Percentiles rank a stretch among this genome's conserved stretches.
Conservation (phyloP, 2,329 filamentous ascomycete genomes). For the Fusarium metavorans region DNA sequence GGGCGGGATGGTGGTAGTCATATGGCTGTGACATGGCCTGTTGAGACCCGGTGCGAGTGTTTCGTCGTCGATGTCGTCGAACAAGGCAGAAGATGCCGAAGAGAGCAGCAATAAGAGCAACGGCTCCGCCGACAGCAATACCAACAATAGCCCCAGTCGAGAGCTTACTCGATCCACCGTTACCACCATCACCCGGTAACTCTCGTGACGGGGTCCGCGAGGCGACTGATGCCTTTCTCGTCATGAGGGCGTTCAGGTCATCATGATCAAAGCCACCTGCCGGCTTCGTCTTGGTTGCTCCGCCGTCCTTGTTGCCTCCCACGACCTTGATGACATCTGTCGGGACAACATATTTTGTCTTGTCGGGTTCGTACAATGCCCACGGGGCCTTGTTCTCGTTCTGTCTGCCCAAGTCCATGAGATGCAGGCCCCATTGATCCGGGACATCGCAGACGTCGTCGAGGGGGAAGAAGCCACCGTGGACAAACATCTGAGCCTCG, state of each 20-base stretch:
- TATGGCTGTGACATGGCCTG: constrained; percentile 43
- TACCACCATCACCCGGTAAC: constrained; percentile 35
- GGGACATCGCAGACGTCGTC: constrained; percentile 62
- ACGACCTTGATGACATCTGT: constrained; percentile 61
- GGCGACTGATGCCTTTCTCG: constrained; percentile 59
- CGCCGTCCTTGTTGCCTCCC: constrained; percentile 62
- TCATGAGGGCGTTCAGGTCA: constrained; percentile 67
- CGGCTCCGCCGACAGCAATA: constrained; percentile 55
- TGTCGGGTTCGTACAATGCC: constrained; percentile 62
- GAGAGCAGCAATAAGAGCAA: constrained; percentile 45
- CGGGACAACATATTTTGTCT: constrained; percentile 66
- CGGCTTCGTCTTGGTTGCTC: constrained; percentile 65
- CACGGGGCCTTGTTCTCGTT: constrained; percentile 60
- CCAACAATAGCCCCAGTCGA: constrained; percentile 58
- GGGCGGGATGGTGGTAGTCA: constrained; percentile 39
- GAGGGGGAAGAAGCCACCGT: constrained; percentile 69
- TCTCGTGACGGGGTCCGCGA: constrained; percentile 64
- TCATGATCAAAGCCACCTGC: constrained; percentile 60
- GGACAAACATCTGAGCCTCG: constrained; percentile 70
- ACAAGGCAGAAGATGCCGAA: constrained; percentile 48
- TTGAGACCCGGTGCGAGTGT: constrained; percentile 30
- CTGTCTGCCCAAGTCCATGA: constrained; percentile 66
- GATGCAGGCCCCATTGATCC: constrained; percentile 66
- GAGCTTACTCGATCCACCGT: constrained; percentile 32
- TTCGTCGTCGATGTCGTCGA: constrained; percentile 39